These are phyloP conservation scores for Sugiyamaella boreocaroliniensis DNA, from an alignment of 805 yeast genomes.

Conservation along the genomic window DNA sequence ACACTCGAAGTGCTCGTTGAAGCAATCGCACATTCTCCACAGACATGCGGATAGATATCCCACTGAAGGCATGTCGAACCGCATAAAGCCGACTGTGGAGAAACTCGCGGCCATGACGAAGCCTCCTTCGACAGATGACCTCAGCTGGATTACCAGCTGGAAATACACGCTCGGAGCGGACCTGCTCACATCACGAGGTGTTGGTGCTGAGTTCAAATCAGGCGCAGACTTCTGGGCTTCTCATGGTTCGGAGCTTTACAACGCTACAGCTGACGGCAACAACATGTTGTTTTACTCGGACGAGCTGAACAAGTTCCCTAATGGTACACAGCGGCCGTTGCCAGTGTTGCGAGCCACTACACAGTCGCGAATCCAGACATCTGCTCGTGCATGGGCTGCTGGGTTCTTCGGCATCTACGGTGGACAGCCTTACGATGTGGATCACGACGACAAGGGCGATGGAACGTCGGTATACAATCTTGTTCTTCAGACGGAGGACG, in stretches of 20 bases:
- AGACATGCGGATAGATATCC: constrained; percentile 81
- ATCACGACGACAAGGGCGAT: constrained; percentile 5
- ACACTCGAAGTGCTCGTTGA: constrained; percentile 48
- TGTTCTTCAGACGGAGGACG: constrained; percentile 29
- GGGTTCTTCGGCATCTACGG: constrained; percentile 36
- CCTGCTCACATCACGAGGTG: constrained; percentile 32
- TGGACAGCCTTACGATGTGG: constrained; percentile 19
- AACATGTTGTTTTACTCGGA: constrained; percentile 22
- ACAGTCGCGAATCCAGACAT: constrained; percentile 34
- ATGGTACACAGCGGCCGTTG: constrained; percentile 29
- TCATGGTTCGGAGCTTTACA: constrained; percentile 33
- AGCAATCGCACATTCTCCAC: constrained; percentile 47
- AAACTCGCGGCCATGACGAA: constrained; percentile 25
- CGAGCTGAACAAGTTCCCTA: constrained; percentile 24
- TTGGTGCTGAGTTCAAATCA: constrained; percentile 33
- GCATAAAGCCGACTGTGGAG: constrained; percentile 34
- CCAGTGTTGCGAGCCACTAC: constrained; percentile 35
- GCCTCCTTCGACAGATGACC: constrained; percentile 17
- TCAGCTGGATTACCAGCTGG: constrained; percentile 32
- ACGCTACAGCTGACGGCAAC: constrained; percentile 21
- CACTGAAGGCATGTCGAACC: constrained; percentile 36
- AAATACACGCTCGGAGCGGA: constrained; percentile 29
- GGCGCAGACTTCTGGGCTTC: constrained; percentile 37
- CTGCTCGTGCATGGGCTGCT: constrained; percentile 39
- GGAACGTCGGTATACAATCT: constrained; percentile 28